phyloP scores from a whole-genome alignment of 805 yeast genomes.

The Cephaloascus fragrans region DNA sequence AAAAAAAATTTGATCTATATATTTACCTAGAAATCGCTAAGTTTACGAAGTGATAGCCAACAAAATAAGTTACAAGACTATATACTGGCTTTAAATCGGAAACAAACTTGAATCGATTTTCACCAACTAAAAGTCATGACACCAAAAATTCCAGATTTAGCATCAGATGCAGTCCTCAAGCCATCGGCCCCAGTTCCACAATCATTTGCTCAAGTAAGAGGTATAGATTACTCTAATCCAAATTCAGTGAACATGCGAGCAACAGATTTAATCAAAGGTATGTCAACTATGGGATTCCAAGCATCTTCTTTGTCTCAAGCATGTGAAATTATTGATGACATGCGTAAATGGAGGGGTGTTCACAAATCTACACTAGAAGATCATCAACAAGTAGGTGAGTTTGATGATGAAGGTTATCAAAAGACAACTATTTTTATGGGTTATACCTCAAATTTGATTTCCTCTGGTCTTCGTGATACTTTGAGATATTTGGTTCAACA shows the following conservation, averaged over 20 bases:
- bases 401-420: slow-evolving; percentile 70
- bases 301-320: slow-evolving; percentile 81
- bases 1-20: no score
- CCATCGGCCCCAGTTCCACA: slow-evolving; percentile 82
- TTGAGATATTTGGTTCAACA: slow-evolving; percentile 83
- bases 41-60: no score
- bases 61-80: no score
- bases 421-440: slow-evolving; percentile 92
- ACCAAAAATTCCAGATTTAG: slow-evolving; percentile 47
- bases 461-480: slow-evolving; percentile 90
- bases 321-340: slow-evolving; percentile 84
- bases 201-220: slow-evolving; percentile 68
- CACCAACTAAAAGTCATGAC: no score
- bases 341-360: slow-evolving; percentile 91
- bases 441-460: slow-evolving; percentile 90
- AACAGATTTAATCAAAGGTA: slow-evolving; percentile 62
- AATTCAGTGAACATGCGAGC: slow-evolving; percentile 74
- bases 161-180: slow-evolving; percentile 86
- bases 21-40: no score
- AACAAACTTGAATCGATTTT: no score
- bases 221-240: slow-evolving; percentile 81
- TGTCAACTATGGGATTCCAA: slow-evolving; percentile 97
- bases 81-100: no score
- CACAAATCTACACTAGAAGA: slow-evolving; percentile 61
- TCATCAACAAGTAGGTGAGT: slow-evolving; percentile 58